Evolutionary conservation across 345 rosid species (phyloP).

Genomic region (Eucalyptus sideroxylon): DNA sequence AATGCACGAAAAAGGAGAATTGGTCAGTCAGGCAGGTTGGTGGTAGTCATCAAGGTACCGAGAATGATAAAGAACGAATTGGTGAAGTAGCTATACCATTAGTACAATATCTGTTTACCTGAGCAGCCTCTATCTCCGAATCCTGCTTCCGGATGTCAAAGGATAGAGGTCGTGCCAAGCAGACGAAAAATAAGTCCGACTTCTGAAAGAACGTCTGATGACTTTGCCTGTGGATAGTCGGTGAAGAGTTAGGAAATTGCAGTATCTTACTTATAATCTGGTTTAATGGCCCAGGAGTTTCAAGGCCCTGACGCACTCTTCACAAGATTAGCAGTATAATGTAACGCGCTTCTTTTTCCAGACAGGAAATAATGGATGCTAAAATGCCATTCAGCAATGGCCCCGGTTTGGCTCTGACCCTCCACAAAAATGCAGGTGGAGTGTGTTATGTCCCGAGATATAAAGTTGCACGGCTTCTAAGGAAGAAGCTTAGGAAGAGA

Average conservation of each 20-base stretch:
- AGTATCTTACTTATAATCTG: neutral
- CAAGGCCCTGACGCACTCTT: neutral
- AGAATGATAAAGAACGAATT: neutral
- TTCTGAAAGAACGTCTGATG: constrained; percentile 66
- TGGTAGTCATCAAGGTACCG: neutral
- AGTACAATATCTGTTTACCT: constrained; percentile 19
- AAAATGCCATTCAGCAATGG: neutral
- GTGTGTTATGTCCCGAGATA: neutral
- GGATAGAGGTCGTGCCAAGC: constrained; percentile 66
- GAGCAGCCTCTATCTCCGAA: constrained; percentile 65
- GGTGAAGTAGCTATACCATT: neutral
- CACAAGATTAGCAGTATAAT: neutral
- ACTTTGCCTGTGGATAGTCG: constrained; percentile 37
- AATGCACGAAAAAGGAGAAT: neutral
- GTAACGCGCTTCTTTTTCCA: neutral
- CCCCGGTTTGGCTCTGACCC: neutral
- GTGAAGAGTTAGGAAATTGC: neutral
- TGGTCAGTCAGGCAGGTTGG: neutral
- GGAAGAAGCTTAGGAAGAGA: neutral
- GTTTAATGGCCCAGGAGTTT: neutral
- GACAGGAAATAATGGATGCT: neutral
- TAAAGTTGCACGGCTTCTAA: neutral
- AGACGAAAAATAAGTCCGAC: constrained; percentile 67
- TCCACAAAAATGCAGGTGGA: neutral
- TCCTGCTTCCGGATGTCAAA: constrained; percentile 56